phyloP scores from a whole-genome alignment of 2,329 filamentous ascomycete species.

The Fusarium nematophilum region DNA sequence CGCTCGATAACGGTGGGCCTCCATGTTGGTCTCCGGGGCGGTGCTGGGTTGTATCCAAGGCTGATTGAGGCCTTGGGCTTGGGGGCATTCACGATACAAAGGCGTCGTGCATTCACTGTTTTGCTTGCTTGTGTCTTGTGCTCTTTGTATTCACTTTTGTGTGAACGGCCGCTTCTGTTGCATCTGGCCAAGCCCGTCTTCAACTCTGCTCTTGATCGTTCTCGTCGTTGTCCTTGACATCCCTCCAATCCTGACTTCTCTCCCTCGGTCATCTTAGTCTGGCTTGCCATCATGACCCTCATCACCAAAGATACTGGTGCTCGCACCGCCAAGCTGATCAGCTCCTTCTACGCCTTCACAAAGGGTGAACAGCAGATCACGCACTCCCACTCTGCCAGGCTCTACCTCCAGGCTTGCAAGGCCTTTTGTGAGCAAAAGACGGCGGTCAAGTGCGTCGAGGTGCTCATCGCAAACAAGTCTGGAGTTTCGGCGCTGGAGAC shows the following conservation, averaged over 20 bases:
- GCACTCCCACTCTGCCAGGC: slow-evolving; percentile 32
- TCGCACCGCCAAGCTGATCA: slow-evolving; percentile 28
- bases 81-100: slow-evolving; percentile 25
- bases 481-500: slow-evolving; percentile 39
- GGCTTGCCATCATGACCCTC: slow-evolving; percentile 24
- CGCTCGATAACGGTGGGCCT: slow-evolving; percentile 9
- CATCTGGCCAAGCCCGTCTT: neutral
- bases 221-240: neutral
- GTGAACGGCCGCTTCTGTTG: neutral
- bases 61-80: slow-evolving; percentile 3
- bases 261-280: neutral
- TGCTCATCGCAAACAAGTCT: slow-evolving; percentile 34
- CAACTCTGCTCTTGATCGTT: neutral
- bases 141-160: neutral
- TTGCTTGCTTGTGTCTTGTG: neutral
- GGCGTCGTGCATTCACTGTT: neutral
- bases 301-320: slow-evolving; percentile 1
- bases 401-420: slow-evolving; percentile 43
- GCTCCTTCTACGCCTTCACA: slow-evolving; percentile 26
- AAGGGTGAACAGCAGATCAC: slow-evolving; percentile 33
- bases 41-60: slow-evolving; percentile 17
- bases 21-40: slow-evolving; percentile 4
- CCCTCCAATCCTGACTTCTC: neutral
- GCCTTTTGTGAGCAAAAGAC: slow-evolving; percentile 20
- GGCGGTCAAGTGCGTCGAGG: slow-evolving; percentile 43